phyloP scores from a whole-genome alignment of 441 rosid genomes.

The Populus trichocarpa region DNA sequence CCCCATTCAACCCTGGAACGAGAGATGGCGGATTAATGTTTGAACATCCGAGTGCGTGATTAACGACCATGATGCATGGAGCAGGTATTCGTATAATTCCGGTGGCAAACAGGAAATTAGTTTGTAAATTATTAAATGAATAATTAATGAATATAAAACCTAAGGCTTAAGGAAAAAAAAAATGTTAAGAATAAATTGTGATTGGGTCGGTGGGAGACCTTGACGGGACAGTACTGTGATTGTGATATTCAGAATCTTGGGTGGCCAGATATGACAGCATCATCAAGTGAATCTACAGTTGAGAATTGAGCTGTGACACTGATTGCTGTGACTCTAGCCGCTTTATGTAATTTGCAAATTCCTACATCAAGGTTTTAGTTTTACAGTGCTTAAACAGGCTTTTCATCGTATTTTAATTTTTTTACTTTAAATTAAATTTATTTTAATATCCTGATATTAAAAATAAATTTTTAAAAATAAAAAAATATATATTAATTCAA shows the following conservation, averaged over 20 bases:
- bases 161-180: not conserved
- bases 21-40: not conserved
- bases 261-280: not conserved
- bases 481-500: too few relatives aligned
- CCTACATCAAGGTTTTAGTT: not conserved
- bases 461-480: too few relatives aligned
- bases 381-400: not conserved
- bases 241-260: not conserved
- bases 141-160: not conserved
- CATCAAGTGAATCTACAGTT: not conserved
- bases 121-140: not conserved
- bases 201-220: not conserved
- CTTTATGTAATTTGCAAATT: not conserved
- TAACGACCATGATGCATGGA: not conserved
- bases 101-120: slow-evolving; percentile 4
- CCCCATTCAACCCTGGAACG: not conserved
- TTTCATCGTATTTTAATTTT: too few relatives aligned
- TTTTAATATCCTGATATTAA: too few relatives aligned
- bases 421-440: too few relatives aligned
- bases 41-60: slow-evolving; percentile 14
- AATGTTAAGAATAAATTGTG: not conserved
- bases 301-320: slow-evolving; percentile 15
- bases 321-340: not conserved
- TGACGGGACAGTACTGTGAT: not conserved
- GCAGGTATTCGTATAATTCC: not conserved